Evolutionary conservation across 139 green algal species (phyloP), one percentile per base, ranked within the genome.

Genomic region (Tetraselmis striata): DNA sequence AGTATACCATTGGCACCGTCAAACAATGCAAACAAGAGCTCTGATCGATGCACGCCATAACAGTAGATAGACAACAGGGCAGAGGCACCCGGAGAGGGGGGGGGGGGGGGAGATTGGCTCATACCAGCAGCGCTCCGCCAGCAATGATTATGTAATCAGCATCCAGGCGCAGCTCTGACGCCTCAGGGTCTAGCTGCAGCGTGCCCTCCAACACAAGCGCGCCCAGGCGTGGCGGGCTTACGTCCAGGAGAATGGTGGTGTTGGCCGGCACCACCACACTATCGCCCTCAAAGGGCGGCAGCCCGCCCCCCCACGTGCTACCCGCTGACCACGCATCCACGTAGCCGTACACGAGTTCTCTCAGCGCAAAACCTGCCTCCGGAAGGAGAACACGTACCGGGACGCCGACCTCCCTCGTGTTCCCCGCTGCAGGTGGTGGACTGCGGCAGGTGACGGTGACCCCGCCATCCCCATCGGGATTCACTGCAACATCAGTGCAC

Each of bases 91-190:
- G n/a, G n/a, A n/a, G n/a, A n/a, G n/a, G n/a, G n/a, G n/a, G n/a
- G n/a, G n/a, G n/a, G n/a, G n/a, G n/a, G n/a, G n/a, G n/a, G n/a
- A n/a, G n/a, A n/a, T n/a, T n/a, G n/a, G n/a, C n/a, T n/a, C n/a
- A n/a, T n/a, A 67, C 45, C 45, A 78, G n/a, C 30, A 87, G 28
- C 28, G 79, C 32, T 2, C 84, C 84, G 29, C 77, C 79, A 23
- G 26, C 23, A 25, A 87, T 1, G 76, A 87, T 67, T 23, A 87
- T 80, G 59, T 87, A 85, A 1, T 2, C 58, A 26, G 84, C 84
- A 28, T 85, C 25, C 28, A 87, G 77, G 27, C 23, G 2, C 0
- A 87, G 31, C 2, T 87, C 77, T 23, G 58, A 22, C 27, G 23
- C n/a, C 1, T 74, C 31, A n/a, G 78, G 32, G 59, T 82, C 80